Evolutionary conservation across 179 eudicot species (phyloP), one percentile per base, ranked within the genome.

Genomic region (Pouteria campechiana): DNA sequence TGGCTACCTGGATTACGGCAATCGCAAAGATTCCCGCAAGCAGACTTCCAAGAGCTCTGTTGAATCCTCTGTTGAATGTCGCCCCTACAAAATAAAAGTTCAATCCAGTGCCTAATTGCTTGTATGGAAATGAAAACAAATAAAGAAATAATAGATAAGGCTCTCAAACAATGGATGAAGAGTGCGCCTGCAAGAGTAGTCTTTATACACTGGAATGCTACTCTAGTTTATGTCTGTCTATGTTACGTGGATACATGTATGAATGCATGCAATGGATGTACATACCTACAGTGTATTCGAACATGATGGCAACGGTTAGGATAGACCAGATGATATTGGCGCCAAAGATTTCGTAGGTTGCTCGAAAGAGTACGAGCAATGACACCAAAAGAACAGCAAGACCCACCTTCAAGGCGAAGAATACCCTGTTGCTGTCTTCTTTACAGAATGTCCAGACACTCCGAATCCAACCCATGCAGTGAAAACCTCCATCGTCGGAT

Each of bases 201-300:
- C n/a, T n/a, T n/a, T n/a, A n/a, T n/a, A n/a, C n/a, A n/a, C n/a
- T n/a, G n/a, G n/a, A n/a, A n/a, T n/a, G n/a, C n/a, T n/a, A n/a
- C n/a, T n/a, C n/a, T n/a, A n/a, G n/a, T n/a, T n/a, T n/a, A n/a
- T 10, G 20, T 23, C 8, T 14, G 35, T 17, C 14, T 36, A 29
- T 42, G 24, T 11, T 3, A 14, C 27, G 6, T 42, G 17, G 14
- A 24, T 42, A 13, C 5, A 19, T 10, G 17, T 28, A 8, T 7
- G 20, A 18, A 28, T n/a, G n/a, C 2, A 30, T n/a, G 17, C 36
- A 51, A 28, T n/a, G n/a, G n/a, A n/a, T 33, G 11, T 33, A 36
- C 80, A 17, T 72, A 76, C 83, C 83, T 28, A 72, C 78, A n/a
- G 83, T 76, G 36, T 68, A 76, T 50, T 72, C 83, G 40, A 72